A percentile compares a stretch with the other conserved stretches of the same genome.
These are phyloP conservation scores for Schizochytrium sp. DNA, from an alignment of 108 stramenopile genomes.

Conservation along the genomic window DNA sequence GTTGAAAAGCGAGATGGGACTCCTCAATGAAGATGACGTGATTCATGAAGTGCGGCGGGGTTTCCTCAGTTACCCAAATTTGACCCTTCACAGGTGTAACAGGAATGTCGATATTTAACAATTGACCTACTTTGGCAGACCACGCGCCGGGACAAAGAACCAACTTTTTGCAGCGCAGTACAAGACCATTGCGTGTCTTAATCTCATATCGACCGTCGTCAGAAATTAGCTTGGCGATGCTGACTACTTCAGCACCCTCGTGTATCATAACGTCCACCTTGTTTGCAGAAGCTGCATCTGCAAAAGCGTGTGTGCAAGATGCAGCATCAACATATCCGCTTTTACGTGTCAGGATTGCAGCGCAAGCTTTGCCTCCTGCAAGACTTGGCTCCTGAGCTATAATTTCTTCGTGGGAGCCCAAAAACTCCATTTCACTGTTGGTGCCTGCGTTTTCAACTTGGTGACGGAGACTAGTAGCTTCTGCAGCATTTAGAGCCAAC, in stretches of 20 bases:
- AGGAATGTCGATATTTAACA: slow-evolving; percentile 12
- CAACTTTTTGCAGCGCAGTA: neutral
- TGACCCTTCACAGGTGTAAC: slow-evolving; percentile 52
- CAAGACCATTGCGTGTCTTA: neutral
- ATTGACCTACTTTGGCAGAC: neutral
- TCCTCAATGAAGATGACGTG: slow-evolving; percentile 28
- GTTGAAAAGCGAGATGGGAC: slow-evolving; percentile 3
- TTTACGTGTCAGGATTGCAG: neutral
- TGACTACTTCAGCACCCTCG: slow-evolving; percentile 31
- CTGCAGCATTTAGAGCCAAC: neutral
- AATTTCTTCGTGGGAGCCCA: neutral
- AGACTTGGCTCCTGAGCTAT: slow-evolving; percentile 21
- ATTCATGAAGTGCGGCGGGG: neutral
- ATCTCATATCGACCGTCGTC: neutral
- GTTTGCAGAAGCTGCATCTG: slow-evolving; percentile 24
- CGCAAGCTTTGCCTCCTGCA: slow-evolving; percentile 10
- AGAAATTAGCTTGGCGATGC: neutral
- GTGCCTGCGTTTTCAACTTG: neutral
- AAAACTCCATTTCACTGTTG: neutral
- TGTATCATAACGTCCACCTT: slow-evolving; percentile 29
- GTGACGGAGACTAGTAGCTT: neutral
- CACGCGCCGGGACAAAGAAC: slow-evolving; percentile 41
- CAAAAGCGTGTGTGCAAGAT: slow-evolving; percentile 21
- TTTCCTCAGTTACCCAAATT: slow-evolving; percentile 39
- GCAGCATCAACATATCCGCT: slow-evolving; percentile 44